Base-by-base conservation (phyloP, 352 stramenopile genomes). In the Phytopythium mirpurense region DNA sequence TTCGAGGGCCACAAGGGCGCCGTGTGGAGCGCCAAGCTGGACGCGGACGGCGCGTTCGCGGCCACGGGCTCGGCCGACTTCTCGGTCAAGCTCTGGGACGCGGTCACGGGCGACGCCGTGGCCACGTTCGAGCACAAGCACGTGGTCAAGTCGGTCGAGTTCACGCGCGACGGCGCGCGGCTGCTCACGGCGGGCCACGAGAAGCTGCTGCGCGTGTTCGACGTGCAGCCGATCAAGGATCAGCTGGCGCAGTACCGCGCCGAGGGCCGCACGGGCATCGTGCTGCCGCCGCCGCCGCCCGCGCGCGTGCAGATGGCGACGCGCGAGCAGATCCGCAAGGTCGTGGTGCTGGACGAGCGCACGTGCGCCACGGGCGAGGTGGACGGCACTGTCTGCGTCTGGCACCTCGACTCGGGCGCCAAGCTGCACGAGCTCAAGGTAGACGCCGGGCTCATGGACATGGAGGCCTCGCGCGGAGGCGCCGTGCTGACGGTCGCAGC, bases 1-100 rank as follows among this genome's bases (percentile, higher is more conserved):
- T 99, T 98, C 53, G 73, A 91, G 26, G 96, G 96, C 43, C 96
- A 99, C 74, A 99, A 99, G 66, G 96, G 96, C 45, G 88, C 88
- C 0, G 88, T 97, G 0, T 97, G 88, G 88, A 92, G 73, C 47
- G 94, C 88, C 44, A 96, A 92, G 54, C 65, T 98, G 37, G 91
- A 98, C 67, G 59, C 65, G 0, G 67, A 79, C 7, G 89, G 74
- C 7, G 76, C 77, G 44, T 86, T 97, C 21, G 88, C 85, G 0
- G 91, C 82, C 5, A 98, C 95, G 12, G 96, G 88, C 12, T 95
- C 74, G 47, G 96, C 92, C 14, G 96, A 99, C 72, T 99, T 98
- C 60, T 91, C 70, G 14, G 96, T 96, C 40, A 95, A 97, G 58
- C 69, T 99, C 16, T 99, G 96, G 96, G 95, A 98, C 74, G 96